phyloP scores from a whole-genome alignment of 345 rosid species.

The Camelina neglecta region DNA sequence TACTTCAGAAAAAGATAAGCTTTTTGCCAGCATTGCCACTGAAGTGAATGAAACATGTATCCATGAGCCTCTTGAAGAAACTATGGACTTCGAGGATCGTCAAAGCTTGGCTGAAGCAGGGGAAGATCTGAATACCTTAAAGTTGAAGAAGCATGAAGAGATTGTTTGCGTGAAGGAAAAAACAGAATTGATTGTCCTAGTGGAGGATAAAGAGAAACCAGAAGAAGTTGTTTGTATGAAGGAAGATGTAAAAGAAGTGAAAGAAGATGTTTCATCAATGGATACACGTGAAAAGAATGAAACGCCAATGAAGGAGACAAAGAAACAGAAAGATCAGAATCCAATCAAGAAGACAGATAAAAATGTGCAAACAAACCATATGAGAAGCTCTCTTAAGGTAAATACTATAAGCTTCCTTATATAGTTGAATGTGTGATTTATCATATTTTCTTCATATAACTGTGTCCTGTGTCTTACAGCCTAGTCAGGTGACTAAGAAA shows the following conservation, averaged over 20 bases:
- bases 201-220: slow-evolving; percentile 39
- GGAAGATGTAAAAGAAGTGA: slow-evolving; percentile 31
- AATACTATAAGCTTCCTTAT: slow-evolving; percentile 7
- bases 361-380: slow-evolving; percentile 41
- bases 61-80: slow-evolving; percentile 47
- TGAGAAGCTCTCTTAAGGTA: slow-evolving; percentile 61
- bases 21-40: slow-evolving; percentile 40
- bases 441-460: slow-evolving; percentile 5
- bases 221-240: slow-evolving; percentile 15
- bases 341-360: slow-evolving; percentile 38
- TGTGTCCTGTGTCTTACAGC: slow-evolving; percentile 43
- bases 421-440: neutral
- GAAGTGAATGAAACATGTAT: slow-evolving; percentile 37
- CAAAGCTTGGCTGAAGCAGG: slow-evolving; percentile 44
- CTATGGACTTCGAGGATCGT: slow-evolving; percentile 34
- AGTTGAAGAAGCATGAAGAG: slow-evolving; percentile 48
- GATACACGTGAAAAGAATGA: slow-evolving; percentile 11
- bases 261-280: slow-evolving; percentile 36
- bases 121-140: slow-evolving; percentile 19
- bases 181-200: slow-evolving; percentile 1
- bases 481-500: slow-evolving; percentile 45
- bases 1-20: slow-evolving; percentile 43
- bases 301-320: slow-evolving; percentile 30
- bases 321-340: slow-evolving; percentile 41
- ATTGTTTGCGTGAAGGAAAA: neutral